Percentiles rank a stretch among this genome's conserved stretches.
phyloP scores from a whole-genome alignment of 495 filamentous ascomycete species.

The Amniculicola lignicola region DNA sequence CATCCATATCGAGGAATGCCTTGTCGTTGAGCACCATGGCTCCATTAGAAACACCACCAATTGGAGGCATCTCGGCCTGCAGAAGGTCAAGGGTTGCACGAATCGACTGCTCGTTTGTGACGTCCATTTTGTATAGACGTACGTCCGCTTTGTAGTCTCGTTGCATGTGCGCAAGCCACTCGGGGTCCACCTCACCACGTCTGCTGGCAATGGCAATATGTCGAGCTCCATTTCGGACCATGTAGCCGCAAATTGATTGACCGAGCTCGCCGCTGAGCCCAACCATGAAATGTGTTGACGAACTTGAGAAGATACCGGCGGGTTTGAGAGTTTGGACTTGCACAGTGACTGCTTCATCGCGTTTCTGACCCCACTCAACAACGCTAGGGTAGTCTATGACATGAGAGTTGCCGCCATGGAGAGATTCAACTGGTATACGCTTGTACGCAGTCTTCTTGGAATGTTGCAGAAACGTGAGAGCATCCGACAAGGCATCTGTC shows the following conservation, averaged over 20 bases:
- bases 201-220: constrained; percentile 56
- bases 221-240: neutral
- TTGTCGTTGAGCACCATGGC: constrained; percentile 9
- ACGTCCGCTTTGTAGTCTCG: neutral
- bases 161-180: neutral
- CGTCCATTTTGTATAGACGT: neutral
- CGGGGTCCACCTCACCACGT: constrained; percentile 46
- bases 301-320: too few relatives aligned
- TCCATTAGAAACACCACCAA: neutral
- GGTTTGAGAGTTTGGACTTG: too few relatives aligned
- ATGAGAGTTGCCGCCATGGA: too few relatives aligned
- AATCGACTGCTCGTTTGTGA: neutral
- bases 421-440: too few relatives aligned
- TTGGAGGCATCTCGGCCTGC: neutral
- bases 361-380: too few relatives aligned
- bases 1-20: constrained; percentile 9
- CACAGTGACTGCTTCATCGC: too few relatives aligned
- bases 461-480: too few relatives aligned
- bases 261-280: neutral
- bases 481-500: too few relatives aligned
- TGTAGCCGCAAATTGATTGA: neutral
- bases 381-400: too few relatives aligned
- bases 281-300: neutral
- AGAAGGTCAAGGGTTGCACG: neutral
- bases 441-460: too few relatives aligned